These are phyloP conservation scores for Colletotrichum zoysiae DNA, from an alignment of 2,329 filamentous ascomycete genomes.

Conservation along the genomic window DNA sequence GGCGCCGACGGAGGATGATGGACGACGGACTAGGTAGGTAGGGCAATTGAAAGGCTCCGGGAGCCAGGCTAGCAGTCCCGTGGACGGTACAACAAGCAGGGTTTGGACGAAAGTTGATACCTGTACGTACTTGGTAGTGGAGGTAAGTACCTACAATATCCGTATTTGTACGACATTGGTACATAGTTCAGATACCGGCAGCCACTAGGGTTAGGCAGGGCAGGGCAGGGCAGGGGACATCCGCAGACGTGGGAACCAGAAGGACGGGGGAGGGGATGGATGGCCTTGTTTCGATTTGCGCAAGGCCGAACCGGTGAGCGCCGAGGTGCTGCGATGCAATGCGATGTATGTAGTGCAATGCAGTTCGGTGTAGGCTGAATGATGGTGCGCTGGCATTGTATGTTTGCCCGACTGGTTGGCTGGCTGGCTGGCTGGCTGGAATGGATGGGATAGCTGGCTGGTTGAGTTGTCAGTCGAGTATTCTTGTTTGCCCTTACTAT, in stretches of 20 bases:
- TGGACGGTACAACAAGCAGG: slow-evolving; percentile 32
- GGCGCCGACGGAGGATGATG: neutral
- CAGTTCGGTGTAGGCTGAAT: neutral
- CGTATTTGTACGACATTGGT: too few relatives aligned
- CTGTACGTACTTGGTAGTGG: too few relatives aligned
- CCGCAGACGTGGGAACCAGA: slow-evolving; percentile 33
- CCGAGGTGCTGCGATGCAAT: neutral
- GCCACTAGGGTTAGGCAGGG: slow-evolving; percentile 29
- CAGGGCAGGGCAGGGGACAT: slow-evolving; percentile 8
- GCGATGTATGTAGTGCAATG: neutral
- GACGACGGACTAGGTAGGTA: neutral
- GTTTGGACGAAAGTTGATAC: slow-evolving; percentile 36
- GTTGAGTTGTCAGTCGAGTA: neutral
- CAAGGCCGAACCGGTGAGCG: neutral
- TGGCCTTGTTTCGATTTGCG: slow-evolving; percentile 31
- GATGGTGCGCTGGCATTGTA: neutral
- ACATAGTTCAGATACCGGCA: slow-evolving; percentile 7
- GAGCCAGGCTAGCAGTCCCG: slow-evolving; percentile 36
- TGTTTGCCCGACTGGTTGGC: neutral
- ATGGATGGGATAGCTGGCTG: neutral
- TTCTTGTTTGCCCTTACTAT: too few relatives aligned
- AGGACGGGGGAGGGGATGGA: slow-evolving; percentile 30
- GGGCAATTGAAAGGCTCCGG: slow-evolving; percentile 22
- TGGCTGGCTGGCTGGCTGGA: neutral
- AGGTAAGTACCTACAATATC: too few relatives aligned